Evolutionary conservation across 495 filamentous ascomycete genomes (phyloP), one percentile per base, ranked within the genome.

Genomic region (Aspergillus ostianus): DNA sequence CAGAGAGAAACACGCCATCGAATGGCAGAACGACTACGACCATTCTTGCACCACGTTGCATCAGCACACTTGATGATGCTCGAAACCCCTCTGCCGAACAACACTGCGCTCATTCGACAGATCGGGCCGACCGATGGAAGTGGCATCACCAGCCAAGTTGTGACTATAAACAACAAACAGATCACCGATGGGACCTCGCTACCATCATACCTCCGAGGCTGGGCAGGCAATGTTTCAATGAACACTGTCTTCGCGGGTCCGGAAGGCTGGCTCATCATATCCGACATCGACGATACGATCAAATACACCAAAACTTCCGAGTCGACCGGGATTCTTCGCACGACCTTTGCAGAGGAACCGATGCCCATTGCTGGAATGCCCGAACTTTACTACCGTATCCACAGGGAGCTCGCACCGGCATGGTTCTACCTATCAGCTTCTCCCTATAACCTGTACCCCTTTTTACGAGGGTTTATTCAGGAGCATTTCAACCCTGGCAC

Each of bases 381-480:
- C 0, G 85, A 91, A 65, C 77, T 97, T 3, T 98, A 98, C 73
- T 64, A 66, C 20, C 74, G 85, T 55, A 79, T 94, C 27, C 76
- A 85, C 51, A 69, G 74, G 12, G 63, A 82, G 55, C 79, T 89
- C 4, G 69, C 74, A 3, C 87, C 93, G 10, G 81, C 90, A 1
- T 97, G 88, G 83, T 96, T 94, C 74, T 98, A 98, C 74, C 84
- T 98, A 52, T 95, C 91, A 5, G 93, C 93, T 2, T 96, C 91
- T 3, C 93, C 93, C 0, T 96, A 97, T 78, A 97, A 96, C 62
- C 84, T 98, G 4, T 96, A 96, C 71, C 86, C 89, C 2, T 95
- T 96, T 76, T 84, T 97, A n/a, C 84, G 80, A 59, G 64, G 76
- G 0, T 80, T 98, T 78, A 74, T 90, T 0, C 74, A 87, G 55